Base-by-base conservation (phyloP, 441 rosid species). In the Adansonia madagascariensis region DNA sequence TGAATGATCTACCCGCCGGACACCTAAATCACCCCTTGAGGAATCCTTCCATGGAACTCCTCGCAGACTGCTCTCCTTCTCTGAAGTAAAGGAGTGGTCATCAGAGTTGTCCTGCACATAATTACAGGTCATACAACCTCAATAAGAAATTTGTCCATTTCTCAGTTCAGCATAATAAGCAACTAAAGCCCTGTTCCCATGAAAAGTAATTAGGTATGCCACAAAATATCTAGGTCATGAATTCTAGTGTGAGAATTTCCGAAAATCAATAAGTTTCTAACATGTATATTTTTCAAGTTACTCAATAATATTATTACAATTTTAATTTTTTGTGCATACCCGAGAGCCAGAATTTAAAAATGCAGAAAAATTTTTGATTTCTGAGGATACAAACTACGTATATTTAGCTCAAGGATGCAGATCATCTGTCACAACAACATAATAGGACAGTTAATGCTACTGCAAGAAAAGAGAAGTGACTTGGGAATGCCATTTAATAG, bases 41-140 rank as follows among this genome's bases (percentile, higher is more conserved):
- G 47, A 73, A 79, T 75, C 85, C 78, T 80, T 85, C 79, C 79
- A 80, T 39, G 80, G 80, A 55, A 67, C 80, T 27, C 85, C 82
- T 71, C 68, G 80, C 62, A 66, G 52, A 66, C 76, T 77, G 49
- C 77, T 77, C 6, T 80, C 79, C 55, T 77, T 79, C 67, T 79
- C 84, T 49, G 84, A 80, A 47, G 76, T 74, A 49, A 72, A 43
- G 74, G 81, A 81, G 57, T 66, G 79, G 61, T 79, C 81, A 74
- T 78, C 82, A 17, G 76, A 80, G 50, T 50, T 77, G 49, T 74
- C 81, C 88, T 85, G 77, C 72, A 82, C 47, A 75, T 59, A 75
- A 80, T 50, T 67, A 24, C 11, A 35, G 59, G 24, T 59, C 14
- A 64, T 52, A 70, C 50, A 43, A 69, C 70, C 47, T 17, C 20